These are phyloP conservation scores for Pseudohyphozyma bogoriensis DNA, from an alignment of 768 basidiomycete species.

Conservation along the genomic window DNA sequence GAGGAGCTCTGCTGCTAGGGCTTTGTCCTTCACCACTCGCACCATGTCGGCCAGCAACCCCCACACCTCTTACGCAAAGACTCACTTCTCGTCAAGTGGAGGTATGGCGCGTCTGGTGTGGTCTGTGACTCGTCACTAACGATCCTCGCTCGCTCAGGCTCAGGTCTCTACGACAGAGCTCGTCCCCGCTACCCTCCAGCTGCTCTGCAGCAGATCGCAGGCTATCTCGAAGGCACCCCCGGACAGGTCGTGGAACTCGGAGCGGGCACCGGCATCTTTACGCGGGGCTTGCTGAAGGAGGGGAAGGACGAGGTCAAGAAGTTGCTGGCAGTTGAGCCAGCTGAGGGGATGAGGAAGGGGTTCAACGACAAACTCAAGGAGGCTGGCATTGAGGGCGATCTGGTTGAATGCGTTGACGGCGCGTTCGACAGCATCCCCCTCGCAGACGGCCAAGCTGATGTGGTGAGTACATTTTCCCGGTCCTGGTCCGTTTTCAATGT, in stretches of 20 bases:
- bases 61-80: too few relatives aligned
- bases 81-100: too few relatives aligned
- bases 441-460: too few relatives aligned
- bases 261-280: constrained; percentile 29
- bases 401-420: constrained; percentile 51
- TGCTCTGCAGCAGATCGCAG: constrained; percentile 53
- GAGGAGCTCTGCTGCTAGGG: too few relatives aligned
- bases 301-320: constrained; percentile 38
- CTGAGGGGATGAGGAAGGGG: constrained; percentile 67
- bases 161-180: constrained; percentile 45
- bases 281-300: constrained; percentile 40
- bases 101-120: too few relatives aligned
- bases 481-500: too few relatives aligned
- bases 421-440: constrained; percentile 56
- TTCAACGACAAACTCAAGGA: constrained; percentile 46
- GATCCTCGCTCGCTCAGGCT: too few relatives aligned
- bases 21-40: too few relatives aligned
- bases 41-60: too few relatives aligned
- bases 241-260: constrained; percentile 36
- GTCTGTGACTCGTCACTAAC: too few relatives aligned
- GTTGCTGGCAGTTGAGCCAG: constrained; percentile 67
- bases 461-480: neutral
- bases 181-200: constrained; percentile 70
- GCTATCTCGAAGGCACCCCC: constrained; percentile 38
- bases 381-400: neutral